Base-by-base conservation (phyloP, 2,329 filamentous ascomycete species). In the Colletotrichum scovillei region DNA sequence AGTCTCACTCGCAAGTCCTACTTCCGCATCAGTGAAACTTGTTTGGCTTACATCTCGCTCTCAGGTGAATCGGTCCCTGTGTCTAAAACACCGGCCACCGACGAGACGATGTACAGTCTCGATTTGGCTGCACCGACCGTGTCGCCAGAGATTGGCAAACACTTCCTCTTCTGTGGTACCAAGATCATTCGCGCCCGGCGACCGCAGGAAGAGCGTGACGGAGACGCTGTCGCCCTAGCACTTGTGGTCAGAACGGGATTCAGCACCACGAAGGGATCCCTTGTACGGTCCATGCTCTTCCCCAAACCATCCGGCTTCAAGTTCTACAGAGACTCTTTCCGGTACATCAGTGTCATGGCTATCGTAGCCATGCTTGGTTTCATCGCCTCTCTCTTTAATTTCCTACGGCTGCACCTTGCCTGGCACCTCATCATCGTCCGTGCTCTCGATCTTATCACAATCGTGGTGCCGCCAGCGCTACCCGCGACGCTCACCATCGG, bases 271-370 rank as follows among this genome's bases (percentile, higher is more conserved):
- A 99, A 99, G 81, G 97, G 97, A 28, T 94, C 97, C 11, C 86
- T 99, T 22, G 95, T 99, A 72, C 93, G 97, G 28, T 98, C 97
- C 0, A 99, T 99, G 96, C 89, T 99, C 49, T 99, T 99, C 80
- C 97, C 97, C 0, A 99, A 99, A 80, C 97, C 97, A 1, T 98
- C 96, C 0, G 96, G 96, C 0, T 99, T 99, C 89, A 98, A 97
- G 79, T 99, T 99, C 81, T 99, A 99, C 82, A 91, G 95, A 55
- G 97, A 99, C 82, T 98, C 96, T 0, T 99, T 99, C 84, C 92
- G 95, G 26, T 99, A 99, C 81, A 98, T 99, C 73, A 95, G 94
- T 4, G 97, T 99, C 73, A 99, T 99, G 97, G 96, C 90, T 6
- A 85, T 92, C 55, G 92, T 99, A 77, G 97, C 97, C 26, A 84